Conservation (phyloP, 768 basidiomycete genomes). For the Paxillus ammoniavirescens region DNA sequence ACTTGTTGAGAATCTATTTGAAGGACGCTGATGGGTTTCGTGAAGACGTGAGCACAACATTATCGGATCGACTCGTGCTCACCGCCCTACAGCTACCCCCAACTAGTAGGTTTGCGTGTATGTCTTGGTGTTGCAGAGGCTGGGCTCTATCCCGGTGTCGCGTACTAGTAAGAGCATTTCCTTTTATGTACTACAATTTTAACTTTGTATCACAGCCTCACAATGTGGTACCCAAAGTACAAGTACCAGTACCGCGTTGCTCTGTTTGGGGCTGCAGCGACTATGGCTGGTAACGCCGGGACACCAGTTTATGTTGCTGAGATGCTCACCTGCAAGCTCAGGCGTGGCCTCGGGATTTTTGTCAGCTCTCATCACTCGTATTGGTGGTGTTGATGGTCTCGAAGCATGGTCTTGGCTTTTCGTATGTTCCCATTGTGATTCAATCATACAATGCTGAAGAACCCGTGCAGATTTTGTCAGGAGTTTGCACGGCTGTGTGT, state of each 20-base stretch:
- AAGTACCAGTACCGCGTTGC: constrained; percentile 59
- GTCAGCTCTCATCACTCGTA: constrained; percentile 54
- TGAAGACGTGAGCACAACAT: constrained; percentile 47
- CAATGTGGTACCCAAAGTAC: constrained; percentile 68
- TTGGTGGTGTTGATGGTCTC: constrained; percentile 45
- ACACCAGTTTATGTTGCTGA: background rate
- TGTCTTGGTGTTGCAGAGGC: constrained; percentile 68
- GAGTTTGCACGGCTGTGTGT: constrained; percentile 56
- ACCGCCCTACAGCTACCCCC: constrained; percentile 47
- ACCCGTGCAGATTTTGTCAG: constrained; percentile 27
- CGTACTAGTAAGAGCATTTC: constrained; percentile 57
- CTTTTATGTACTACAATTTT: background rate
- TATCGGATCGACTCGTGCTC: background rate
- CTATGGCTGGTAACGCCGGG: constrained; percentile 44
- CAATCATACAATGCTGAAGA: background rate
- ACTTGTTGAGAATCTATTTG: background rate
- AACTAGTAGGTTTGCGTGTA: constrained; percentile 62
- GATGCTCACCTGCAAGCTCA: background rate
- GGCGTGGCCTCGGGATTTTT: constrained; percentile 59
- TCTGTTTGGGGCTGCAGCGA: constrained; percentile 65
- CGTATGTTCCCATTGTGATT: constrained; percentile 30
- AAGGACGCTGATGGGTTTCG: constrained; percentile 66
- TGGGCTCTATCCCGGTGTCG: constrained; percentile 71
- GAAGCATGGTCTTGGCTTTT: constrained; percentile 74
- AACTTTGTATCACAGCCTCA: constrained; percentile 39